These are phyloP conservation scores for Termitomyces sp. DNA, from an alignment of 768 basidiomycete genomes.

Conservation along the genomic window DNA sequence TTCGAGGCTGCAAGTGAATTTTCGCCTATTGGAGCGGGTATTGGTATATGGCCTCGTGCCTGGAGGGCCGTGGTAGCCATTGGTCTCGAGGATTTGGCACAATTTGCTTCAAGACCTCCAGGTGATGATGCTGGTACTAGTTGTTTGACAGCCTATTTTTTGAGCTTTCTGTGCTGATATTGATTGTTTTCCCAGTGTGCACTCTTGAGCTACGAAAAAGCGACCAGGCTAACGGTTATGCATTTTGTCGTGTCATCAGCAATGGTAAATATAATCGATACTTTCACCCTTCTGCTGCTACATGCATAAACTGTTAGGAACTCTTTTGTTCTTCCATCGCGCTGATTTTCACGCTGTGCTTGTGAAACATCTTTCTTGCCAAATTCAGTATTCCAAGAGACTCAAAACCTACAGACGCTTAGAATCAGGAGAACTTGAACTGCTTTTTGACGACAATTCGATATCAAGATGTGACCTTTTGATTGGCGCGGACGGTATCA, in stretches of 20 bases:
- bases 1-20: conserved; percentile 13
- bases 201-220: conserved; percentile 26
- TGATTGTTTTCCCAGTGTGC: conserved; percentile 9
- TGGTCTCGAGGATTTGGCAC: conserved; percentile 26
- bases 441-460: conserved; percentile 40
- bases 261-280: conserved; percentile 15
- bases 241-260: conserved; percentile 21
- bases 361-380: conserved; percentile 31
- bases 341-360: conserved; percentile 43
- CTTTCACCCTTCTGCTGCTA: not conserved
- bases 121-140: conserved; percentile 15
- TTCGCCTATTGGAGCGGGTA: conserved; percentile 15
- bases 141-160: not conserved
- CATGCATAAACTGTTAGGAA: conserved; percentile 5
- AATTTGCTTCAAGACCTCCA: conserved; percentile 10
- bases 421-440: conserved; percentile 14
- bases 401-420: conserved; percentile 32
- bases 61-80: conserved; percentile 33
- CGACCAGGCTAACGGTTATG: conserved; percentile 21
- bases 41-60: conserved; percentile 22
- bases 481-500: conserved; percentile 32
- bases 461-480: conserved; percentile 44
- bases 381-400: conserved; percentile 34
- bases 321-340: conserved; percentile 36
- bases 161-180: not conserved